Evolutionary conservation across 2,329 filamentous ascomycete species (phyloP), one percentile per base, ranked within the genome.

Genomic region (Westerdykella aurantiaca): DNA sequence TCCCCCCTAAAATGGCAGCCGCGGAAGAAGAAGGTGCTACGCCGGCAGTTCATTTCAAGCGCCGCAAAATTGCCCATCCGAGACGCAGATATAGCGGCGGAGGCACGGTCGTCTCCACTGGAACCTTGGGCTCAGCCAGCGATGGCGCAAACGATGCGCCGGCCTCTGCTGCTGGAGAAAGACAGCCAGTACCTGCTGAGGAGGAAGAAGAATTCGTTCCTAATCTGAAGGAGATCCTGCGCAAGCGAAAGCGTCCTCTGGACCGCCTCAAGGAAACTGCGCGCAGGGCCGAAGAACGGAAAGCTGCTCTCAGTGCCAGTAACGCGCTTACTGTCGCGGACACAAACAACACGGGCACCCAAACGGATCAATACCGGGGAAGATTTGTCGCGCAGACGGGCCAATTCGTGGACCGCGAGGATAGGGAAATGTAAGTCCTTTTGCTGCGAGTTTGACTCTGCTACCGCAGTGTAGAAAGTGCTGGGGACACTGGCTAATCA

Each of bases 371-470:
- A 21, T 64, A 63, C 37, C 47, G 48, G 1, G 51, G 48, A 33
- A 80, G 83, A 34, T 91, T 91, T 61, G 81, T 82, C 42, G 79
- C 81, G 45, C 85, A 87, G 64, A 88, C 83, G 0, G 86, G 86
- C 0, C 69, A 82, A 48, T 73, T 83, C 0, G 76, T 78, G 29
- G 82, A 85, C 44, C 64, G 79, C 17, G 66, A 73, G 33, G 84
- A 89, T 64, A 83, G 75, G 69, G 85, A 90, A 71, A 88, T 91
- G 86, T 91, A 77, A 82, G 83, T 80, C 34, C 50, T 43, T 22
- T 34, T 21, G 22, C 14, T 5, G 14, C 16, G 38, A 29, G 7
- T 33, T 22, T 14, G 3, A 18, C 14, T 17, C 5, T 31, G 29
- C n/a, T 22, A 16, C 33, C 22, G 33, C 25, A 29, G 25, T 44